A percentile compares a stretch with the other conserved stretches of the same genome.
phyloP scores from a whole-genome alignment of 371 early-diverging fungal genomes.

The Funneliformis caledonium region DNA sequence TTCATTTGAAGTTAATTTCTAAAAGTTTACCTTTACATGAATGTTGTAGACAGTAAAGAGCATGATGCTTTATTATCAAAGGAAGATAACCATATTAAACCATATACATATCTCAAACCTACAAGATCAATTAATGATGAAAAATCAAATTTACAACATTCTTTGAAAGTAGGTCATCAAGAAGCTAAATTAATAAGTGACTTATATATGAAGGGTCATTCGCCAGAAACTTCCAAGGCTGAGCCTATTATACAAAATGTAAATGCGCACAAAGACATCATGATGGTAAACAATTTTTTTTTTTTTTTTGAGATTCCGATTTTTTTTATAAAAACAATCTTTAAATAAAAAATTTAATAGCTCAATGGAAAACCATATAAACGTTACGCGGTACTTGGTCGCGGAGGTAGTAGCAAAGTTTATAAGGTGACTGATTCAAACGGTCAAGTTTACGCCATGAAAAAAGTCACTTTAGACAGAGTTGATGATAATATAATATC shows the following conservation, averaged over 20 bases:
- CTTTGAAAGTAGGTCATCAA: neutral
- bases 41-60: slow-evolving; percentile 15
- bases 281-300: neutral
- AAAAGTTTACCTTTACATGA: neutral
- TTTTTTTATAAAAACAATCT: neutral
- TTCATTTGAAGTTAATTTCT: neutral
- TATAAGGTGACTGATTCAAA: slow-evolving; percentile 79
- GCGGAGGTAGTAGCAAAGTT: slow-evolving; percentile 91
- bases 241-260: neutral
- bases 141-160: neutral
- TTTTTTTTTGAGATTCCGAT: neutral
- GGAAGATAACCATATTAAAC: neutral
- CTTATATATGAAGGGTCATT: neutral
- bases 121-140: neutral
- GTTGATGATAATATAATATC: slow-evolving; percentile 67
- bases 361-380: neutral
- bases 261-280: neutral
- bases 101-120: neutral
- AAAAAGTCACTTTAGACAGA: slow-evolving; percentile 77
- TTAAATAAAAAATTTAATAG: neutral
- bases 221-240: neutral
- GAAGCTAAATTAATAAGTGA: neutral
- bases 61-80: neutral
- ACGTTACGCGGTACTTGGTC: slow-evolving; percentile 60
- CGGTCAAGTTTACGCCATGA: slow-evolving; percentile 82